Conservation (phyloP, 768 basidiomycete species). For the Lyophyllum shimeji region DNA sequence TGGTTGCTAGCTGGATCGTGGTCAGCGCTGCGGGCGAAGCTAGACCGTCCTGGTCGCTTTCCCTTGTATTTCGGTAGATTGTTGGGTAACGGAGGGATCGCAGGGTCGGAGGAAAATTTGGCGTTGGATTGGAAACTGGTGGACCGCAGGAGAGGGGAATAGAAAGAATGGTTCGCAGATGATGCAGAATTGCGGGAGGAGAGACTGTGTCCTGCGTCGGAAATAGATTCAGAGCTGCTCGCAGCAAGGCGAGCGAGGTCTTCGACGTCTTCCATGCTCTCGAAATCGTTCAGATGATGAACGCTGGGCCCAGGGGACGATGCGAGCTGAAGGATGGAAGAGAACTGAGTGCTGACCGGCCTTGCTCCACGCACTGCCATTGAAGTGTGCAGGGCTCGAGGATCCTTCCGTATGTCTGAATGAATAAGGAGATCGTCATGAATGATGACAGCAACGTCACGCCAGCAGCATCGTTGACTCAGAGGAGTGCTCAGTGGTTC, state of each 20-base stretch:
- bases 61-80: background rate
- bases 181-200: background rate
- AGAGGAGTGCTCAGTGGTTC: no score
- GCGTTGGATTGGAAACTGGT: background rate
- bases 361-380: background rate
- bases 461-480: conserved; percentile 8
- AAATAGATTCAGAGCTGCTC: conserved; percentile 7
- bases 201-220: conserved; percentile 2
- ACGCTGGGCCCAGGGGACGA: background rate
- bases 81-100: background rate
- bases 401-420: background rate
- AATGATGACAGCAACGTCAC: conserved; percentile 8
- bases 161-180: conserved; percentile 1
- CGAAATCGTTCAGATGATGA: conserved; percentile 6
- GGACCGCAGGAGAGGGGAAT: conserved; percentile 3
- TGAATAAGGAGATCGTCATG: conserved; percentile 1
- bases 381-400: background rate
- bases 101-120: background rate
- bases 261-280: conserved; percentile 14
- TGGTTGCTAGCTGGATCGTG: background rate
- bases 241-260: background rate
- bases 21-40: background rate
- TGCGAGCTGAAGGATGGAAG: conserved; percentile 4
- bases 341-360: conserved; percentile 1
- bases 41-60: background rate